These are phyloP conservation scores for Gleditsia sinensis DNA, from an alignment of 306 rosid species.

Conservation along the genomic window DNA sequence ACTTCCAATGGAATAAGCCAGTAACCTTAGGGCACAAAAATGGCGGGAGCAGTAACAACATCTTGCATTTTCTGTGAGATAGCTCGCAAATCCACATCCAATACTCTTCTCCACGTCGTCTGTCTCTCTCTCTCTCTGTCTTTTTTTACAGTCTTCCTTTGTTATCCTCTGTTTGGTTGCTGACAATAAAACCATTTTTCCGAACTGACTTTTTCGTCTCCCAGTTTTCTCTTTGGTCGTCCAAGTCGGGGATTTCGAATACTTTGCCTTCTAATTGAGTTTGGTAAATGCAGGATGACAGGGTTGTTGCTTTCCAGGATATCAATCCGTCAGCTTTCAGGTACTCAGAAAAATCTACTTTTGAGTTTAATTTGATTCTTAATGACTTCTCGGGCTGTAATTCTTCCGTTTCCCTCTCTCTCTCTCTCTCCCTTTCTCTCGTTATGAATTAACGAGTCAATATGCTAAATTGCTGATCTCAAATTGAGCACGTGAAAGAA, in stretches of 20 bases:
- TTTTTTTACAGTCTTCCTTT: neutral
- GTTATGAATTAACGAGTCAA: neutral
- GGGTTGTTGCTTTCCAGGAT: slow-evolving; percentile 63
- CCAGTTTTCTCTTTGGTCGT: neutral
- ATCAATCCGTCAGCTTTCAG: slow-evolving; percentile 68
- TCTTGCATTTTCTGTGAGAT: slow-evolving; percentile 63
- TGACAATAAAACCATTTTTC: neutral
- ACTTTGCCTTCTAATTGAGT: slow-evolving; percentile 20
- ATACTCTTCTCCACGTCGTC: slow-evolving; percentile 52
- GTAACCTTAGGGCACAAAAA: slow-evolving; percentile 25
- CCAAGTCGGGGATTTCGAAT: neutral
- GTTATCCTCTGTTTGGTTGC: neutral
- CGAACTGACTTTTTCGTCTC: neutral
- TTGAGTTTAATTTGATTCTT: neutral
- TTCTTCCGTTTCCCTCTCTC: neutral
- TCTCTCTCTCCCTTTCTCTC: neutral
- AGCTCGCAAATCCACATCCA: slow-evolving; percentile 44
- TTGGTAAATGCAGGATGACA: slow-evolving; percentile 55
- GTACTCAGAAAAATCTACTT: slow-evolving; percentile 26
- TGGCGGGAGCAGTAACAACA: slow-evolving; percentile 42
- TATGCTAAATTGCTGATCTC: neutral
- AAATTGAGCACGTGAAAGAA: neutral
- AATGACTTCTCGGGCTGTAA: neutral
- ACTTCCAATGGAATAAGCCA: neutral
- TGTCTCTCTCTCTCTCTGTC: slow-evolving; percentile 23